Evolutionary conservation across 1,139 yeast species (phyloP).

Genomic region (Suhomyces bokatorum): DNA sequence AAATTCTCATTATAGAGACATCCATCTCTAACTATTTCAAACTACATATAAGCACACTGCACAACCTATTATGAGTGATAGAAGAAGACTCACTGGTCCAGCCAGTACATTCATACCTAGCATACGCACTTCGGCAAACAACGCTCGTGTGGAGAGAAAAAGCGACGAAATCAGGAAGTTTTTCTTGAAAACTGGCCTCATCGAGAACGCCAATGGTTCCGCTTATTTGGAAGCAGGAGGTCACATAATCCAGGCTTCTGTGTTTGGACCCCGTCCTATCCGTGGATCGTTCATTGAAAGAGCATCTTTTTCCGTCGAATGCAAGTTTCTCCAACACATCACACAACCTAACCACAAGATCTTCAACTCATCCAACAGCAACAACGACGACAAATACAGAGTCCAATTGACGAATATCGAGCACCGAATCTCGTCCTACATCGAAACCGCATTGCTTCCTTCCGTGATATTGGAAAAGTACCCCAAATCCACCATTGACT

Average conservation of each 20-base stretch:
- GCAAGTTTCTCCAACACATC: slow-evolving; percentile 57
- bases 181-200: slow-evolving; percentile 59
- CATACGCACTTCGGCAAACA: slow-evolving; percentile 17
- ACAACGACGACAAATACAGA: slow-evolving; percentile 35
- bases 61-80: slow-evolving; percentile 41
- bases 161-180: slow-evolving; percentile 34
- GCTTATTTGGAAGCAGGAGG: slow-evolving; percentile 71
- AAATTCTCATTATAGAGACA: slow-evolving; percentile 7
- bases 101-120: slow-evolving; percentile 53
- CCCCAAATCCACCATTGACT: slow-evolving; percentile 86
- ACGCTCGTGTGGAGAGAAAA: slow-evolving; percentile 2
- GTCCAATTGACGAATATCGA: slow-evolving; percentile 48
- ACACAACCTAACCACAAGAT: slow-evolving; percentile 37
- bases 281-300: slow-evolving; percentile 71
- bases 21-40: neutral
- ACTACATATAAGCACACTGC: neutral
- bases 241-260: slow-evolving; percentile 64
- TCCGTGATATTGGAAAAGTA: slow-evolving; percentile 68
- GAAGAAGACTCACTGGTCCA: slow-evolving; percentile 75
- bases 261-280: slow-evolving; percentile 89
- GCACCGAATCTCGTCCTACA: slow-evolving; percentile 52
- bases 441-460: slow-evolving; percentile 60
- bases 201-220: slow-evolving; percentile 81
- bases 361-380: slow-evolving; percentile 22
- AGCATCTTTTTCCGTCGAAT: slow-evolving; percentile 68